Percentiles rank a stretch among this genome's conserved stretches.
Evolutionary conservation across 148 eudicot genomes (phyloP).

Genomic region (Mesembryanthemum crystallinum): DNA sequence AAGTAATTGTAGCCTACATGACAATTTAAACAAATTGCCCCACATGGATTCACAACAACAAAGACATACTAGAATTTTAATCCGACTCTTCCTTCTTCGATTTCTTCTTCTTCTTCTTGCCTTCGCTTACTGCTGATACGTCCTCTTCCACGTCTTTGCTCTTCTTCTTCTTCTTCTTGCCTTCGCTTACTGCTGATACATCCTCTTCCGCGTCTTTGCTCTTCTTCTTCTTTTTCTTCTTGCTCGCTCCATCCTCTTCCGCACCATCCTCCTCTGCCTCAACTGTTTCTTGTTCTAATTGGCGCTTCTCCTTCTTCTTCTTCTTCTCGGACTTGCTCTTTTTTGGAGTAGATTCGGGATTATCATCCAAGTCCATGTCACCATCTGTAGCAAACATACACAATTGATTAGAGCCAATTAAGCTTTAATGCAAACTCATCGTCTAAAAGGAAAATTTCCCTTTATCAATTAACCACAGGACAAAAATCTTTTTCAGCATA

Average conservation of each 20-base stretch:
- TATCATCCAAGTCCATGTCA: constrained; percentile 58
- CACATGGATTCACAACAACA: neutral
- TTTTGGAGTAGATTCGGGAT: constrained; percentile 40
- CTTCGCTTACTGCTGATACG: constrained; percentile 36
- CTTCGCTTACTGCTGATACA: constrained; percentile 37
- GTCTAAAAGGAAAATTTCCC: neutral
- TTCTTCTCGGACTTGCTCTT: constrained; percentile 74
- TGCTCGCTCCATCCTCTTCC: constrained; percentile 19
- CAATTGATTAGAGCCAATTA: neutral
- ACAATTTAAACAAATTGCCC: neutral
- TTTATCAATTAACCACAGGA: neutral
- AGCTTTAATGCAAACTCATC: neutral
- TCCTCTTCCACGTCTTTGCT: constrained; percentile 44
- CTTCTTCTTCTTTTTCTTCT: constrained; percentile 50
- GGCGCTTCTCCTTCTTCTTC: constrained; percentile 71
- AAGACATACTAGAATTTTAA: neutral
- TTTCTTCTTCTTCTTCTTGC: constrained; percentile 69
- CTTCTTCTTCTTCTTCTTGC: constrained; percentile 49
- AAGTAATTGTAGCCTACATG: neutral
- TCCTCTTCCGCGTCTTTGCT: constrained; percentile 44
- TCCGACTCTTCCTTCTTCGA: constrained; percentile 34
- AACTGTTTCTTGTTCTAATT: constrained; percentile 37
- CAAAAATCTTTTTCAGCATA: neutral
- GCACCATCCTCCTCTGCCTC: constrained; percentile 32
- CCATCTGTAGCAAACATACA: constrained; percentile 26